Percentiles rank a stretch among this genome's conserved stretches.
phyloP scores from a whole-genome alignment of 2,329 filamentous ascomycete species.

The Colletotrichum coccodes region DNA sequence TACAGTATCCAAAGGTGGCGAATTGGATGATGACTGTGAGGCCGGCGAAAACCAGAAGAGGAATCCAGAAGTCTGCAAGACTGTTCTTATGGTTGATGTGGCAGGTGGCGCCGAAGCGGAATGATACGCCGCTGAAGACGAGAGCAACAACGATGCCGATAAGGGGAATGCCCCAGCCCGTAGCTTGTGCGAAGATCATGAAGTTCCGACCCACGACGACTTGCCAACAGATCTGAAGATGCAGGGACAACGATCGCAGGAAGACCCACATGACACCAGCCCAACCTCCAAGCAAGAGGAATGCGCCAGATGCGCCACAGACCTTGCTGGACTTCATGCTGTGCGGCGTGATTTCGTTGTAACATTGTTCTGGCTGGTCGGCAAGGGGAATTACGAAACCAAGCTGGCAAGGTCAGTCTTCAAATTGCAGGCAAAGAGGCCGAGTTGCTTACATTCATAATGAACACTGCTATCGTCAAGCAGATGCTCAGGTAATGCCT shows the following conservation, averaged over 20 bases:
- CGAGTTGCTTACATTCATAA: conserved; percentile 77
- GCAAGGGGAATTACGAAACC: conserved; percentile 91
- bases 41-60: conserved; percentile 81
- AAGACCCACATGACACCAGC: conserved; percentile 90
- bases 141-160: conserved; percentile 81
- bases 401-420: conserved; percentile 61
- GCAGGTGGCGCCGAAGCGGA: conserved; percentile 90
- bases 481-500: conserved; percentile 95
- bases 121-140: conserved; percentile 90
- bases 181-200: conserved; percentile 83
- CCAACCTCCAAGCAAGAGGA: conserved; percentile 88
- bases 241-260: conserved; percentile 87
- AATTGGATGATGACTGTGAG: conserved; percentile 84
- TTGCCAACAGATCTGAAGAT: conserved; percentile 99
- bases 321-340: conserved; percentile 85
- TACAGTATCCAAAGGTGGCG: conserved; percentile 88
- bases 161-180: conserved; percentile 87
- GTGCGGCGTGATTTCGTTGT: conserved; percentile 90
- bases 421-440: neutral
- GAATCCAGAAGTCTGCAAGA: conserved; percentile 89
- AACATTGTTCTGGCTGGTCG: conserved; percentile 82
- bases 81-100: conserved; percentile 94
- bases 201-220: conserved; percentile 87
- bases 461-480: conserved; percentile 77
- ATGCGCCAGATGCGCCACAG: conserved; percentile 88